Conservation (phyloP, 1,139 yeast species). For the Taphrina populina region DNA sequence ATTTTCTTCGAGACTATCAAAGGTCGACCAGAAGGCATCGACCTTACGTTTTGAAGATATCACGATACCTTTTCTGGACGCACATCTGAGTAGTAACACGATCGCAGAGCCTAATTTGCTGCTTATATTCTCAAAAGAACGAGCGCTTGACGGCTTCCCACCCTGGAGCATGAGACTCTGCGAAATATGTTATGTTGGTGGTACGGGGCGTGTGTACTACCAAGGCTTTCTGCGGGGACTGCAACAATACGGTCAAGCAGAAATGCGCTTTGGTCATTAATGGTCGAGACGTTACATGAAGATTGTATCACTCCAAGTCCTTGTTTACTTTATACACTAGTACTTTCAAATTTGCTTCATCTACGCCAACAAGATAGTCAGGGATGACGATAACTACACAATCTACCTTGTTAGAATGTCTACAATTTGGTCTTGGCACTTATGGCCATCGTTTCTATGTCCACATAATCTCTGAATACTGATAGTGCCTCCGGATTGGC, state of each 20-base stretch:
- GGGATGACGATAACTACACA: no score
- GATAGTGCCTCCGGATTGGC: constrained; percentile 39
- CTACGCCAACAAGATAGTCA: no score
- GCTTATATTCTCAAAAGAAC: constrained; percentile 75
- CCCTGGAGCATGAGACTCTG: constrained; percentile 95
- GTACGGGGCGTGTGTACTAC: constrained; percentile 15
- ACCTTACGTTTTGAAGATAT: constrained; percentile 3
- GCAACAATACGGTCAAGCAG: constrained; percentile 25
- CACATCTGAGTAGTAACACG: constrained; percentile 19
- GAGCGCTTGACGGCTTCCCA: constrained; percentile 91
- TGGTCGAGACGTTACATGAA: no score
- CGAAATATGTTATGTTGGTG: constrained; percentile 58
- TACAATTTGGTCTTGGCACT: constrained; percentile 3
- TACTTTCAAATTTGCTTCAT: no score
- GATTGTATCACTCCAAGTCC: no score
- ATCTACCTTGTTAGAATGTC: no score
- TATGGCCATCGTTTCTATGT: constrained; percentile 13
- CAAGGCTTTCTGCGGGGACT: constrained; percentile 25
- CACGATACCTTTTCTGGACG: constrained; percentile 27
- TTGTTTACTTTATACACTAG: no score
- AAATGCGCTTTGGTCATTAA: constrained; percentile 33
- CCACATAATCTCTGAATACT: constrained; percentile 39
- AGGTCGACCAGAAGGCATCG: background rate
- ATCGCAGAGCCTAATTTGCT: constrained; percentile 90
- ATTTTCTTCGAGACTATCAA: background rate